Evolutionary conservation across 1,284 basidiomycete genomes (phyloP), one percentile per base, ranked within the genome.

Genomic region (Hemileia vastatrix): DNA sequence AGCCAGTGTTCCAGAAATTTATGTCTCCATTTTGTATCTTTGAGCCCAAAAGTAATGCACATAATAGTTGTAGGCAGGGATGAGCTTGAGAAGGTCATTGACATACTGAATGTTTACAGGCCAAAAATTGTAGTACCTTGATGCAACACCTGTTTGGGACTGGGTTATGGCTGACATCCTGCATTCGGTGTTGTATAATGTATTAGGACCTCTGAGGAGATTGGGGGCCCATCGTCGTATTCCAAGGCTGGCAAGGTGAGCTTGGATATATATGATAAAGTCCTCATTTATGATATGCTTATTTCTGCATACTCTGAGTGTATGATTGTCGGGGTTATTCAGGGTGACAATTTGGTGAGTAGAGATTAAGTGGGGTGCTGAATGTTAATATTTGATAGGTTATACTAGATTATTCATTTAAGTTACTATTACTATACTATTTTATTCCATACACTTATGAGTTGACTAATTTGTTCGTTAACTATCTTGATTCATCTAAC

Each of bases 181-280:
- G 32, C 49, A 59, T 8, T 32, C 57, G 32, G 54, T 45, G n/a
- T 61, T 61, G 36, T 53, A 61, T 19, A 61, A 43, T 0, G 43
- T 32, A 36, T 61, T 52, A 1, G 51, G 51, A 18, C 23, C 11
- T n/a, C 32, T 45, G 9, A 47, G n/a, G 8, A 61, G 52, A 23
- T 61, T 31, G 6, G 59, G 59, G 19, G 23, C 33, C 59, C 59
- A 61, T 1, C 8, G n/a, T 9, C 18, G 45, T 3, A 61, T 54
- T 8, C 52, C 59, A 33, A 61, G 52, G 5, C 40, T 18, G 5
- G 59, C 51, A n/a, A 61, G 31, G 9, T 18, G 32, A n/a, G 59
- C 51, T 11, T 47, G 19, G 6, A 43, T 54, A 19, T 61, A 61
- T 3, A 5, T 4, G n/a, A 61, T 19, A 40, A 47, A 61, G n/a